phyloP scores from a whole-genome alignment of 1,139 yeast species.

The Lodderomyces parapsilosis region DNA sequence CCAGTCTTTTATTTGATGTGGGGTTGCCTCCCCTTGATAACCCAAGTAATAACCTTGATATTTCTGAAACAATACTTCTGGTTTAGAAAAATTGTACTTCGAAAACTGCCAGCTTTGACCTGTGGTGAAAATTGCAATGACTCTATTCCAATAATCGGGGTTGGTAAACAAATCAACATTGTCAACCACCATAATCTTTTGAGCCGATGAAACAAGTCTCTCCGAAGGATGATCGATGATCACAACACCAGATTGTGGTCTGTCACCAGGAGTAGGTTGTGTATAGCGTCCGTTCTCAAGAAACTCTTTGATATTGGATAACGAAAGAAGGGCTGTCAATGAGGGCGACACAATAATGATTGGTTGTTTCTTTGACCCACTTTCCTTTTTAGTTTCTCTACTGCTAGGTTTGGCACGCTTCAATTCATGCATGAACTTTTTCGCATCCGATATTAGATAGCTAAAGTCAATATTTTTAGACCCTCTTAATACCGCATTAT shows the following conservation, averaged over 20 bases:
- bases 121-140: slow-evolving; percentile 91
- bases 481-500: slow-evolving; percentile 80
- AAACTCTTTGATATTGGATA: slow-evolving; percentile 79
- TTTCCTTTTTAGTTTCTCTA: slow-evolving; percentile 8
- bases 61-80: slow-evolving; percentile 76
- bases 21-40: slow-evolving; percentile 77
- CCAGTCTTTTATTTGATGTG: slow-evolving; percentile 78
- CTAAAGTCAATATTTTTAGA: slow-evolving; percentile 71
- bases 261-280: slow-evolving; percentile 49
- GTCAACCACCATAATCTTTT: slow-evolving; percentile 76
- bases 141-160: slow-evolving; percentile 97
- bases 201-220: slow-evolving; percentile 52
- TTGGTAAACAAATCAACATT: slow-evolving; percentile 85
- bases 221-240: slow-evolving; percentile 58
- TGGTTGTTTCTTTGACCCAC: slow-evolving; percentile 60
- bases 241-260: slow-evolving; percentile 44
- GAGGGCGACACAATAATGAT: slow-evolving; percentile 91
- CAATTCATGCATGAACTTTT: slow-evolving; percentile 55
- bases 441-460: slow-evolving; percentile 71
- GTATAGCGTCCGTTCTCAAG: slow-evolving; percentile 73
- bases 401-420: slow-evolving; percentile 36
- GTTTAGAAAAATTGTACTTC: slow-evolving; percentile 79
- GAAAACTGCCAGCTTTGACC: slow-evolving; percentile 98
- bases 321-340: slow-evolving; percentile 82
- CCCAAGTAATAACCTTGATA: slow-evolving; percentile 81